A percentile compares a stretch with the other conserved stretches of the same genome.
Evolutionary conservation across 352 stramenopile genomes (phyloP).

Genomic region (Plasmopara halstedii): DNA sequence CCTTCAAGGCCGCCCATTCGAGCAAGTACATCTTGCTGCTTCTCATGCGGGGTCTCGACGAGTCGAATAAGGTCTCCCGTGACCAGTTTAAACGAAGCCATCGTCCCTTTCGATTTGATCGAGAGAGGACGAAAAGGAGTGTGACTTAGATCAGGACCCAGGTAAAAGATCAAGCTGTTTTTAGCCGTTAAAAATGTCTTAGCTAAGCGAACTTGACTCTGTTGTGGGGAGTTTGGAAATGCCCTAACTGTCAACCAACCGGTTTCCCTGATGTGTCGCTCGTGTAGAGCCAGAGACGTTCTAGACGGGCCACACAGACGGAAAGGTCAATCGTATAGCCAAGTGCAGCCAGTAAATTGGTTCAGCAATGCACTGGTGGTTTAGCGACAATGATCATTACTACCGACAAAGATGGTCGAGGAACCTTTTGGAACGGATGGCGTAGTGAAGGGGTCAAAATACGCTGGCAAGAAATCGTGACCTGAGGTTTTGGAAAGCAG

Average conservation of each 20-base stretch:
- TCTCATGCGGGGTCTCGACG: slow-evolving; percentile 55
- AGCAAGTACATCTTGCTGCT: slow-evolving; percentile 31
- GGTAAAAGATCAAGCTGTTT: slow-evolving; percentile 10
- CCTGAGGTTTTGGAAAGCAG: neutral
- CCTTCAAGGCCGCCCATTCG: slow-evolving; percentile 41
- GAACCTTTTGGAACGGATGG: neutral
- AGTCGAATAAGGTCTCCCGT: slow-evolving; percentile 56
- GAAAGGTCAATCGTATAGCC: slow-evolving; percentile 2
- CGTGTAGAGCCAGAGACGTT: slow-evolving; percentile 11
- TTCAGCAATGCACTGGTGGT: neutral
- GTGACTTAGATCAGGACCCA: slow-evolving; percentile 5
- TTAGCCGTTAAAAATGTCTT: slow-evolving; percentile 1
- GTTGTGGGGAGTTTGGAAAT: slow-evolving; percentile 17
- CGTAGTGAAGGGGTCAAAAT: neutral
- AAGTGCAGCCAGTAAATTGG: neutral
- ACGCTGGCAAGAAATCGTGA: neutral
- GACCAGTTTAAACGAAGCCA: slow-evolving; percentile 37
- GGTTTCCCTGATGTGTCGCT: slow-evolving; percentile 10
- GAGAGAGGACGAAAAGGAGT: slow-evolving; percentile 1
- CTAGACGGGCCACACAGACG: slow-evolving; percentile 5
- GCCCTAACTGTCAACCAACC: slow-evolving; percentile 15
- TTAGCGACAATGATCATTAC: neutral
- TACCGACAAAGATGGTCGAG: neutral
- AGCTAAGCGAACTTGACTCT: slow-evolving; percentile 6
- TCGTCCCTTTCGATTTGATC: slow-evolving; percentile 1